Percentiles rank a stretch among this genome's conserved stretches.
phyloP scores from a whole-genome alignment of 257 asterid genomes.

The Capsicum baccatum region DNA sequence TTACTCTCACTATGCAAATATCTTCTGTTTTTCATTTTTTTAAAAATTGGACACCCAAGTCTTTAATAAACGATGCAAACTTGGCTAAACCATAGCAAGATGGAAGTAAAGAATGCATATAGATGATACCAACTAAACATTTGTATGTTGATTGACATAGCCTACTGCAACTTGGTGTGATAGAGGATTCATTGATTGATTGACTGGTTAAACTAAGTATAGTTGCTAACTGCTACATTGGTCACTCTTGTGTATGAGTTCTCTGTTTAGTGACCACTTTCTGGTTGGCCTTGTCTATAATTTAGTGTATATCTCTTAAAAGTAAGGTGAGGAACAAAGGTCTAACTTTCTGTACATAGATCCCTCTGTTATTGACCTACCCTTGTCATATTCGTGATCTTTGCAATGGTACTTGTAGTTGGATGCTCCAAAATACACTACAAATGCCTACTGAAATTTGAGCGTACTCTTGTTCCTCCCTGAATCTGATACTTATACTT shows the following conservation, averaged over 20 bases:
- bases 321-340: background rate
- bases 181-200: background rate
- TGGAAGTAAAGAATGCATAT: background rate
- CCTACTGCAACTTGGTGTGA: background rate
- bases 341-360: background rate
- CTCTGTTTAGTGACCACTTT: background rate
- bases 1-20: background rate
- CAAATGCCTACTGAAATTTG: conserved; percentile 9
- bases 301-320: background rate
- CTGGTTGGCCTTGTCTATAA: background rate
- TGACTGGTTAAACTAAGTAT: background rate
- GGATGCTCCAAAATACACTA: background rate
- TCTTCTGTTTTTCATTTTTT: background rate
- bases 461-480: background rate
- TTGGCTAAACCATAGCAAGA: background rate
- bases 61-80: background rate
- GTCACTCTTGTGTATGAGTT: background rate
- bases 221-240: background rate
- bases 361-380: background rate
- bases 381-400: background rate
- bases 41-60: background rate
- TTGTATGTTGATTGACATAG: background rate
- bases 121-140: background rate
- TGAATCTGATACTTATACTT: background rate
- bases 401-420: background rate